Evolutionary conservation across 139 green algal genomes (phyloP), one percentile per base, ranked within the genome.

Genomic region (Eudorina sp.): DNA sequence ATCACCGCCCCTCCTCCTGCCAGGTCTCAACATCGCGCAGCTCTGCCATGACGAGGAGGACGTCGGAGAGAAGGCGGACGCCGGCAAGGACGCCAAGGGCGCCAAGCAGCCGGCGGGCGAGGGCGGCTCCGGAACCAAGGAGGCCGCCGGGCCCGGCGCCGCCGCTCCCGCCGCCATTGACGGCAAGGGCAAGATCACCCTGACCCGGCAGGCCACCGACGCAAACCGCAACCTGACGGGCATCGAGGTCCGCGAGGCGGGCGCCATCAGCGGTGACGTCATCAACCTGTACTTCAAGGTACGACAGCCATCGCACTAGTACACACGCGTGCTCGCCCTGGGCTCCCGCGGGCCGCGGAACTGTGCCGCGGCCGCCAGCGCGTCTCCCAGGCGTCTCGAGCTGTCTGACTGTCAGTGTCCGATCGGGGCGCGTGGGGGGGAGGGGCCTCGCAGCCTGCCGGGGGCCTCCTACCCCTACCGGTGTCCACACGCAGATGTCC

Each of bases 221-320:
- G 78, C 77, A 3, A 74, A 76, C 87, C 82, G 89, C 13, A 93
- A 94, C 88, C 85, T 97, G 53, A 95, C 95, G 16, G 93, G 94
- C 11, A 82, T 93, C 5, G 95, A 97, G 90, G 81, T 91, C 36
- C 89, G 93, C 7, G 91, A 94, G 74, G 75, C 90, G 53, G 95
- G 95, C 34, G 86, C 82, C 16, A 87, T 98, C 19, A 94, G 86
- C 79, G 58, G 76, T 6, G 27, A 55, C 0, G 94, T 96, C 70
- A 90, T 97, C 53, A 58, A 38, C 18, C 53, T 64, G 14, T 97
- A 97, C 89, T 88, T 97, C 40, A 38, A 14, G 21, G 87, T 87
- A 70, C 11, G n/a, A n/a, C n/a, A n/a, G n/a, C n/a, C n/a, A n/a
- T n/a, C n/a, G n/a, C n/a, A n/a, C n/a, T n/a, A n/a, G n/a, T n/a